phyloP scores from a whole-genome alignment of 306 rosid genomes.

The Aeschynomene evenia region DNA sequence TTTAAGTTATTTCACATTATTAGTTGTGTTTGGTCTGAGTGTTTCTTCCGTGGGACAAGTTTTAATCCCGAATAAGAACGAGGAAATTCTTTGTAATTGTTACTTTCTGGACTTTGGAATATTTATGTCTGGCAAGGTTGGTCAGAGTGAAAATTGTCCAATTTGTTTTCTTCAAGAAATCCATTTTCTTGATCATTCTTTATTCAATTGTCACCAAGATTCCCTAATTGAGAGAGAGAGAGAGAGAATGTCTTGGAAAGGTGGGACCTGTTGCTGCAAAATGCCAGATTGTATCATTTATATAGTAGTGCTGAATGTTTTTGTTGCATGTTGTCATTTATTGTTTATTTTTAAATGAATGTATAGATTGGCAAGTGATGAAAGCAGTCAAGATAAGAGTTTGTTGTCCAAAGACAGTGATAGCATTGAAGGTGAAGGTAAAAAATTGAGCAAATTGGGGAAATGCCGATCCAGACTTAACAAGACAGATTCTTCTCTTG shows the following conservation, averaged over 20 bases:
- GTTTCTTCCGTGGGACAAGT: not conserved
- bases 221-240: not conserved
- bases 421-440: constrained; percentile 59
- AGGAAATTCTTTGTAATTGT: not conserved
- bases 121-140: not conserved
- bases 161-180: not conserved
- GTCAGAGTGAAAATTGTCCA: not conserved
- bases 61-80: not conserved
- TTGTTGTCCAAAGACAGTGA: constrained; percentile 53
- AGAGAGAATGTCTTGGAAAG: not conserved
- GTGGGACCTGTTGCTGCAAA: not conserved
- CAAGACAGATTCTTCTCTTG: constrained; percentile 72
- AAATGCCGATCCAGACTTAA: constrained; percentile 70
- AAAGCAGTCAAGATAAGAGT: constrained; percentile 62
- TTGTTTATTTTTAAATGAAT: constrained; percentile 12
- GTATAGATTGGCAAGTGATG: constrained; percentile 57
- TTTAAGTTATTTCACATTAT: not conserved
- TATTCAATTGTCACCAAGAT: not conserved
- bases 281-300: not conserved
- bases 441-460: constrained; percentile 58
- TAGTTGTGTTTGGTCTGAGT: not conserved
- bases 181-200: not conserved
- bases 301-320: constrained; percentile 1
- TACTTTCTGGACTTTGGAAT: not conserved
- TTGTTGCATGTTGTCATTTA: not conserved